Percentiles rank a stretch among this genome's conserved stretches.
These are phyloP conservation scores for Helenozyma baotianmanensis DNA, from an alignment of 805 yeast species.

Conservation along the genomic window DNA sequence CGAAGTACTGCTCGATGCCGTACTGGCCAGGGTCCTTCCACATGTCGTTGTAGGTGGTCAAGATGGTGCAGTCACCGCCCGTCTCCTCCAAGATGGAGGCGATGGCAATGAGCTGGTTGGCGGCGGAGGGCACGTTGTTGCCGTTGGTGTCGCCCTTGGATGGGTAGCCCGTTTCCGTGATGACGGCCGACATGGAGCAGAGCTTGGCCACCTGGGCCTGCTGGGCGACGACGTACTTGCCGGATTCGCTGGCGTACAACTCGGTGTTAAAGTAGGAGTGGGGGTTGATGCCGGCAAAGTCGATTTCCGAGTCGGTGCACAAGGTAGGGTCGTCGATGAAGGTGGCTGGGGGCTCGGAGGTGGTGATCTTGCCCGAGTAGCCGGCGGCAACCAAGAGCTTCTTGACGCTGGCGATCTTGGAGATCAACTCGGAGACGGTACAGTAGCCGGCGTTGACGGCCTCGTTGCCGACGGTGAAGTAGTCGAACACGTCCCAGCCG, in stretches of 20 bases:
- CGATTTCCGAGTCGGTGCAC: slow-evolving; percentile 68
- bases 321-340: slow-evolving; percentile 60
- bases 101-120: slow-evolving; percentile 70
- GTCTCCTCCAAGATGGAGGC: slow-evolving; percentile 53
- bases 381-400: slow-evolving; percentile 60
- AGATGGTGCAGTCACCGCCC: slow-evolving; percentile 60
- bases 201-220: slow-evolving; percentile 45
- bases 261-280: slow-evolving; percentile 76
- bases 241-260: slow-evolving; percentile 63
- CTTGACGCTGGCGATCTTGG: slow-evolving; percentile 64
- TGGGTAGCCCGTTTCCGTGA: slow-evolving; percentile 92
- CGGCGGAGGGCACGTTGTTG: slow-evolving; percentile 61
- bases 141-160: slow-evolving; percentile 70
- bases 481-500: slow-evolving; percentile 72
- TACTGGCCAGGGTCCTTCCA: slow-evolving; percentile 87
- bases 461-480: slow-evolving; percentile 83
- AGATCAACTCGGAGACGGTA: slow-evolving; percentile 56
- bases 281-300: slow-evolving; percentile 80
- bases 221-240: slow-evolving; percentile 65
- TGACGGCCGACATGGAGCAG: slow-evolving; percentile 55
- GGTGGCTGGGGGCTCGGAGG: slow-evolving; percentile 85
- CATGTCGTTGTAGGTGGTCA: slow-evolving; percentile 76
- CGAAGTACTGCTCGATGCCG: slow-evolving; percentile 85
- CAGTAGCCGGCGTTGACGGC: slow-evolving; percentile 65
- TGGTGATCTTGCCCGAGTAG: slow-evolving; percentile 69